A percentile compares a stretch with the other conserved stretches of the same genome.
Evolutionary conservation across 2,329 filamentous ascomycete species (phyloP).

Genomic region (Cadophora malorum): DNA sequence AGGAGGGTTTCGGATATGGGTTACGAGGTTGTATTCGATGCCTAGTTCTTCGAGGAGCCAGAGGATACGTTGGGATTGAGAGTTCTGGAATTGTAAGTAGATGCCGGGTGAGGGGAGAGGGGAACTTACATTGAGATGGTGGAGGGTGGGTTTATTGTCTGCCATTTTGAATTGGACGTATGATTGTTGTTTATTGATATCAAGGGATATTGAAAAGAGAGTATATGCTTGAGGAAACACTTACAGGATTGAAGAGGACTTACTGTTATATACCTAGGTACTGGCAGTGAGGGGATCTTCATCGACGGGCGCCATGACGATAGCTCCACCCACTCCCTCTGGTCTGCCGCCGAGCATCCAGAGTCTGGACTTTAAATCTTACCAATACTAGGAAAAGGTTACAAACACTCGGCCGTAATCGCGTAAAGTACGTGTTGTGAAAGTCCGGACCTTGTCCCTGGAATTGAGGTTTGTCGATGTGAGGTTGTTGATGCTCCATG

Average conservation of each 20-base stretch:
- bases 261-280: conserved; percentile 10
- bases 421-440: too few species aligned
- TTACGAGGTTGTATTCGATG: conserved; percentile 78
- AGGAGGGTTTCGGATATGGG: conserved; percentile 65
- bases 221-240: not conserved
- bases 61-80: conserved; percentile 69
- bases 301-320: conserved; percentile 9
- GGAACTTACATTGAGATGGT: conserved; percentile 40
- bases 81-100: conserved; percentile 54
- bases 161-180: conserved; percentile 20
- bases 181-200: not conserved
- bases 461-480: not conserved
- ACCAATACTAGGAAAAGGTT: not conserved
- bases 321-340: not conserved
- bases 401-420: not conserved
- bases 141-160: conserved; percentile 38
- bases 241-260: not conserved
- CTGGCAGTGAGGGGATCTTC: conserved; percentile 10
- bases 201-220: not conserved
- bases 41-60: conserved; percentile 75
- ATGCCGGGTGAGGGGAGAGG: not conserved
- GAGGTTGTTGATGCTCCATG: not conserved
- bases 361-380: conserved; percentile 11
- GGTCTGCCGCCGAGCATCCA: not conserved
- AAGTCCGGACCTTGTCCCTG: not conserved